Evolutionary conservation across 2,329 filamentous ascomycete species (phyloP), one percentile per base, ranked within the genome.

Genomic region (Neurospora sp.): DNA sequence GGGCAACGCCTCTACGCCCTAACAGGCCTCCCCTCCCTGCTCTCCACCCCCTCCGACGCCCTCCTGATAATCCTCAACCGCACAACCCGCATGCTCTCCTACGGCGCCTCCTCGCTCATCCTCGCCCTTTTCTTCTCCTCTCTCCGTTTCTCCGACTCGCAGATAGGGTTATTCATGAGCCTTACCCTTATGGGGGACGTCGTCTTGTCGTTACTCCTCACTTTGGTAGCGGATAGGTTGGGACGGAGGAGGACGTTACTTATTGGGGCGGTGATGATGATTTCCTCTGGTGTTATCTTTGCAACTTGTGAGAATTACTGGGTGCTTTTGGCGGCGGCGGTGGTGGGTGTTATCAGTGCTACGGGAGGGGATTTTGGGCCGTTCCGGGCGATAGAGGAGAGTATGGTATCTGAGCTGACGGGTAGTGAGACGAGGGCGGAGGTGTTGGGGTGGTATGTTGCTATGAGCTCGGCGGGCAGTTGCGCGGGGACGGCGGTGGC

Each of bases 401-500:
- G 85, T 0, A 87, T 86, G 40, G 76, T 91, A 8, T 86, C 87
- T 5, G 87, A 90, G 75, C 80, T 91, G 65, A 89, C 87, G 0
- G 82, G 79, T 0, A 82, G 84, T 0, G 78, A 81, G 38, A 85
- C 83, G 0, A 80, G 89, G 66, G 81, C 87, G 15, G 88, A 91
- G 77, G 87, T 91, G n/a, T 81, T 90, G 70, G 84, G 86, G 8
- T 91, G 89, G 89, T 89, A 91, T 74, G 84, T 89, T 52, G 87
- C 85, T 17, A 82, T 80, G 2, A 84, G 86, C 0, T 23, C 23
- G 2, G 78, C 88, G 1, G 87, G 86, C 1, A 86, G 85, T 0
- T 82, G 85, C 0, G 74, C 83, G 5, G 87, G 87, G 2, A 87
- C 82, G 8, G 86, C 85, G 73, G 71, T 82, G 1, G 82, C 84